Percentiles rank a stretch among this genome's conserved stretches.
phyloP scores from a whole-genome alignment of 2,329 filamentous ascomycete genomes.

The Fusarium virguliforme region DNA sequence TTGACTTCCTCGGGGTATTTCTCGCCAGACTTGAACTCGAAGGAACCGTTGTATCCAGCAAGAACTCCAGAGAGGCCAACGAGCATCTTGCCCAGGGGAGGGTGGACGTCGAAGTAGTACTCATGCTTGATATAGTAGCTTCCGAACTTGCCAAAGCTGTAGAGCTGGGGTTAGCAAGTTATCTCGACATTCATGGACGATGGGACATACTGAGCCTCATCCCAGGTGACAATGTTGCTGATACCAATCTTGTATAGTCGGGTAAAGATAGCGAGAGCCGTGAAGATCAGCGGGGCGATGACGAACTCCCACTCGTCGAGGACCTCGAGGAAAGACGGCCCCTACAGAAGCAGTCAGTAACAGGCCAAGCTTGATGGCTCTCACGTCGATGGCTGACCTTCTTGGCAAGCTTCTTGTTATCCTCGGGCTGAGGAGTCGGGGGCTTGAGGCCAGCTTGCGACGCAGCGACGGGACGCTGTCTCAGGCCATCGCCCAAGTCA shows the following conservation, averaged over 20 bases:
- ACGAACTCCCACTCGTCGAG: conserved; percentile 76
- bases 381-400: conserved; percentile 62
- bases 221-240: conserved; percentile 78
- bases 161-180: conserved; percentile 43
- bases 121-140: conserved; percentile 99
- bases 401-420: conserved; percentile 73
- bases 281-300: conserved; percentile 74
- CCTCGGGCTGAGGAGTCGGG: conserved; percentile 64
- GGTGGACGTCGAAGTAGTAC: conserved; percentile 95
- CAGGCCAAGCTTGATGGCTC: conserved; percentile 2
- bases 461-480: conserved; percentile 67
- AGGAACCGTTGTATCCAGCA: conserved; percentile 98
- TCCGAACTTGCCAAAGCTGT: conserved; percentile 94
- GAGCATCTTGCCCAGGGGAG: conserved; percentile 97
- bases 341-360: conserved; percentile 55
- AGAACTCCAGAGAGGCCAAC: conserved; percentile 96
- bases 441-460: conserved; percentile 57
- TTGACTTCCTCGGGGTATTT: conserved; percentile 94
- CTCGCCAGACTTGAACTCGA: conserved; percentile 99
- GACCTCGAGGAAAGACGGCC: conserved; percentile 73
- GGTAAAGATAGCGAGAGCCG: conserved; percentile 75
- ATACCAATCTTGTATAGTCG: conserved; percentile 79
- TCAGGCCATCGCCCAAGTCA: conserved; percentile 70
- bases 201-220: conserved; percentile 74
- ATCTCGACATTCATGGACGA: neutral